A percentile compares a stretch with the other conserved stretches of the same genome.
phyloP scores from a whole-genome alignment of 192 early-diverging fungal species.

The Powellomyces hirtus region DNA sequence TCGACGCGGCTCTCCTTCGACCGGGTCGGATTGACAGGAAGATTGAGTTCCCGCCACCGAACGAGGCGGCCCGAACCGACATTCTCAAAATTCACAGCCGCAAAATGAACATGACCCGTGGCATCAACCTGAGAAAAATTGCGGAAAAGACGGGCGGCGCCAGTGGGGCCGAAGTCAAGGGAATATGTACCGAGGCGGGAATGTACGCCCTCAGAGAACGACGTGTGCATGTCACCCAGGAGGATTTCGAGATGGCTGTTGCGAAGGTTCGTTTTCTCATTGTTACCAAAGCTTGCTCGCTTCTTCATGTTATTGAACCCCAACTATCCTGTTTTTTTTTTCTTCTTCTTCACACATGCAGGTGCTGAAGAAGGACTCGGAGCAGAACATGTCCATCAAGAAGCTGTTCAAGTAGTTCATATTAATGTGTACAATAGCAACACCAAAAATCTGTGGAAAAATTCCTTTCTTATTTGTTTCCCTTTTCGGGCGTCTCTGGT shows the following conservation, averaged over 20 bases:
- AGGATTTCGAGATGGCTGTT: slow-evolving; percentile 99
- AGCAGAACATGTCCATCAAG: slow-evolving; percentile 93
- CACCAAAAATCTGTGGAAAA: no score
- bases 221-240: slow-evolving; percentile 98
- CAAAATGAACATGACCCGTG: slow-evolving; percentile 73
- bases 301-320: no score
- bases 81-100: slow-evolving; percentile 95
- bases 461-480: no score
- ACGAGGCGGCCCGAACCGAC: slow-evolving; percentile 89
- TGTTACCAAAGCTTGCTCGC: background rate
- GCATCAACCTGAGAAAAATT: slow-evolving; percentile 94
- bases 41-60: slow-evolving; percentile 98
- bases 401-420: slow-evolving; percentile 99
- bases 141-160: slow-evolving; percentile 93
- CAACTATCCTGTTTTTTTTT: no score
- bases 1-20: slow-evolving; percentile 92
- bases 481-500: no score
- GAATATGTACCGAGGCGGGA: slow-evolving; percentile 97
- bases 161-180: slow-evolving; percentile 98
- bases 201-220: slow-evolving; percentile 98
- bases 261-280: slow-evolving; percentile 64
- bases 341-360: slow-evolving; percentile 6
- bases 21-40: slow-evolving; percentile 96
- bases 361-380: slow-evolving; percentile 98
- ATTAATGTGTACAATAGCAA: no score